A percentile compares a stretch with the other conserved stretches of the same genome.
Evolutionary conservation across 805 yeast species (phyloP).

Genomic region (Clavispora asparagi): DNA sequence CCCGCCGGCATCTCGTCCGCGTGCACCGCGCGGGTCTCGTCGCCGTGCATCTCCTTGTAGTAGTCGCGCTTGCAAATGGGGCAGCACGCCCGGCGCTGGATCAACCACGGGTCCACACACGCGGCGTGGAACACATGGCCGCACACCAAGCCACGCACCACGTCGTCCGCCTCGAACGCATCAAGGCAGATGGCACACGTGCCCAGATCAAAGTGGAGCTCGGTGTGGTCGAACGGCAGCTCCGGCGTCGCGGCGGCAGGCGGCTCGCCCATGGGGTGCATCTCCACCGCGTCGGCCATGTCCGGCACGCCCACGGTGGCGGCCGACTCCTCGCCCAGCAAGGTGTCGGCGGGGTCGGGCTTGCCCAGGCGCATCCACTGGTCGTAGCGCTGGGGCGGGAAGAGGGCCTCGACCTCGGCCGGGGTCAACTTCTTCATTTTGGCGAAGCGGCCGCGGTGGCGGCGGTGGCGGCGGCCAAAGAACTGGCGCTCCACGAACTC

Average conservation of each 20-base stretch:
- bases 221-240: slow-evolving; percentile 8
- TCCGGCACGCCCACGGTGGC: neutral
- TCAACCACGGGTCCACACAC: slow-evolving; percentile 81
- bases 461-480: slow-evolving; percentile 27
- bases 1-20: slow-evolving; percentile 1
- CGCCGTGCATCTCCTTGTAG: slow-evolving; percentile 24
- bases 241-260: no score
- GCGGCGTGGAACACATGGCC: slow-evolving; percentile 79
- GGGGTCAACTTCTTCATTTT: slow-evolving; percentile 49
- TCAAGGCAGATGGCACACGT: slow-evolving; percentile 79
- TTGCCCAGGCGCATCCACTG: slow-evolving; percentile 64
- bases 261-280: slow-evolving; percentile 1
- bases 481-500: slow-evolving; percentile 26
- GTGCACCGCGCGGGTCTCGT: neutral
- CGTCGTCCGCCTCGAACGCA: slow-evolving; percentile 52
- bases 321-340: slow-evolving; percentile 1
- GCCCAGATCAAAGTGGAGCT: slow-evolving; percentile 57
- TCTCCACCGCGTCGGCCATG: slow-evolving; percentile 1
- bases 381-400: slow-evolving; percentile 52
- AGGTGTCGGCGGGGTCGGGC: slow-evolving; percentile 4
- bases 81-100: slow-evolving; percentile 69
- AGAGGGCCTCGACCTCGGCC: slow-evolving; percentile 54
- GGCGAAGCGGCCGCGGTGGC: slow-evolving; percentile 34
- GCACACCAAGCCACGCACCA: slow-evolving; percentile 70
- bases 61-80: slow-evolving; percentile 79